phyloP scores from a whole-genome alignment of 352 stramenopile genomes.

The Globisporangium carolinianum region DNA sequence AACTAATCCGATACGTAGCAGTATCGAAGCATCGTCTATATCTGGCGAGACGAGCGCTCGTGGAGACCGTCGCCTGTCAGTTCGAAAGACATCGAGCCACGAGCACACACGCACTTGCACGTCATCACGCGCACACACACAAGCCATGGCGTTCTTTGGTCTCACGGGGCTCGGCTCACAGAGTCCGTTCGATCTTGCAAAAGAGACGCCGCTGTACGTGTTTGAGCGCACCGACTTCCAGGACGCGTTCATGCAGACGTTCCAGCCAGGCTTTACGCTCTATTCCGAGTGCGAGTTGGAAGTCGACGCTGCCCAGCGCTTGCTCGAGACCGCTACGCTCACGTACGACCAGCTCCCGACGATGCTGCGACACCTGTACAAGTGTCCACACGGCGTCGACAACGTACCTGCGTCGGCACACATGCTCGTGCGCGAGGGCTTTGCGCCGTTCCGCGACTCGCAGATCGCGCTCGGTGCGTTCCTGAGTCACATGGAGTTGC shows the following conservation, averaged over 20 bases:
- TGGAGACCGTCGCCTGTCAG: no score
- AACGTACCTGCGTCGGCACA: slow-evolving; percentile 31
- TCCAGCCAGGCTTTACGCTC: slow-evolving; percentile 37
- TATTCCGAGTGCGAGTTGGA: slow-evolving; percentile 59
- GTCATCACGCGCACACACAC: no score
- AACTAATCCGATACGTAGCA: no score
- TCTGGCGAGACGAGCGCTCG: no score
- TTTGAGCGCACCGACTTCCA: slow-evolving; percentile 54
- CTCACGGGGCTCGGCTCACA: slow-evolving; percentile 53
- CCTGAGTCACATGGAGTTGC: slow-evolving; percentile 23
- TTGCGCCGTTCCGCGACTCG: slow-evolving; percentile 6
- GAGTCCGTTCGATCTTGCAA: slow-evolving; percentile 42
- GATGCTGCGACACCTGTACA: slow-evolving; percentile 48
- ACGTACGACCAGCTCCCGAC: slow-evolving; percentile 26
- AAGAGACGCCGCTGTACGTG: slow-evolving; percentile 47
- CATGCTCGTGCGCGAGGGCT: slow-evolving; percentile 21
- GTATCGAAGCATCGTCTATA: no score
- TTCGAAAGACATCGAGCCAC: no score
- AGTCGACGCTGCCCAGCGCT: slow-evolving; percentile 18
- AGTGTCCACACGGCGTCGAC: slow-evolving; percentile 44
- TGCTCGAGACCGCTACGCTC: slow-evolving; percentile 25
- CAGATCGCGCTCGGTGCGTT: slow-evolving; percentile 19
- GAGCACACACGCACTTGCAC: no score
- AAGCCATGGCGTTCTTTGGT: slow-evolving; percentile 44
- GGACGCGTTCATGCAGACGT: slow-evolving; percentile 51